Evolutionary conservation across 2,329 filamentous ascomycete species (phyloP), one percentile per base, ranked within the genome.

Genomic region (Byssothecium circinans): DNA sequence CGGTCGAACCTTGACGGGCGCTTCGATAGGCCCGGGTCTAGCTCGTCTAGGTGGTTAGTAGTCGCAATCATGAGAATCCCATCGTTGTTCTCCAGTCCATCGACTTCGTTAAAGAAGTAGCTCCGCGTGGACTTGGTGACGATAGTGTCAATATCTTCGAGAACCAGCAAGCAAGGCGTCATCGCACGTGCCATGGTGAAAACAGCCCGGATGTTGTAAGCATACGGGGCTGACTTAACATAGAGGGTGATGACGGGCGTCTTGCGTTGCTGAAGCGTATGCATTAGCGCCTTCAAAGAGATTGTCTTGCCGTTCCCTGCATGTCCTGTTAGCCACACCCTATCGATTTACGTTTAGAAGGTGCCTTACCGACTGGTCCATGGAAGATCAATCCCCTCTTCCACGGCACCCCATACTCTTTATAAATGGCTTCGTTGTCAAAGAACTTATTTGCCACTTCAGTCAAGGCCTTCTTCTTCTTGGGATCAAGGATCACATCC

Each of bases 1-100:
- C 85, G 72, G 60, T 87, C 84, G 62, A 88, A 87, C 2, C 84
- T 74, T 17, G 80, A 84, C 1, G 84, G 84, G 2, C 85, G 77
- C 73, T 86, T 86, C 8, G 80, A 75, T 22, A 85, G 67, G 7
- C 69, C 71, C 5, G 71, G 69, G 47, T 74, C 72, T 12, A 74
- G 53, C 19, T 59, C 49, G 32, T 70, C 67, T 40, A 71, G 54
- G 44, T 73, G 64, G 46, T 75, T 75, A 0, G 71, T 75, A 35
- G 59, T 68, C 7, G 70, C 72, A 39, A 75, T 62, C 71, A 74
- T 74, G 25, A 74, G 53, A 15, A 75, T 72, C 12, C 72, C 71
- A 37, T 74, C 67, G 49, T 75, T 74, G 40, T 63, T 61, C 30
- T 67, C 65, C 32, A 75, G 46, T 1, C 72, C 72, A 48, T 75